Percentiles rank a stretch among this genome's conserved stretches.
phyloP scores from a whole-genome alignment of 2,329 filamentous ascomycete species.

The Teratosphaeria nubilosa region DNA sequence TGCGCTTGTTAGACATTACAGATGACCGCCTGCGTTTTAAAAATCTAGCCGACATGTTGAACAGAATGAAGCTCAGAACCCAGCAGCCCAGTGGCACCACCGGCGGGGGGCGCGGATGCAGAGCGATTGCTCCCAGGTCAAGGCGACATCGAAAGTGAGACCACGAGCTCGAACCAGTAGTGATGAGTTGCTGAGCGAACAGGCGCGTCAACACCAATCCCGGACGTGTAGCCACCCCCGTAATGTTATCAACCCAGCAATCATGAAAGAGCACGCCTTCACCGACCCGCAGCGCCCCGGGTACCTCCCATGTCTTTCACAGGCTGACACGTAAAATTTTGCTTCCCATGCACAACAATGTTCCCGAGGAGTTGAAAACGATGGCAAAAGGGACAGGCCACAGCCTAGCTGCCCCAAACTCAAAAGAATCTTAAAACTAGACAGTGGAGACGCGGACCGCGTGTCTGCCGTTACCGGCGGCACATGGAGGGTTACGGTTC shows the following conservation, averaged over 20 bases:
- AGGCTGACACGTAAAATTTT: not conserved
- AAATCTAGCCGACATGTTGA: conserved; percentile 1
- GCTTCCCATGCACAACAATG: not conserved
- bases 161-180: not conserved
- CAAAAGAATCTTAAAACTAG: not conserved
- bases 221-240: not conserved
- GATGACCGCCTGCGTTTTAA: conserved; percentile 2
- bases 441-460: not conserved
- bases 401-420: not conserved
- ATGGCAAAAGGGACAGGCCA: not conserved
- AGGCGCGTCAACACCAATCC: not conserved
- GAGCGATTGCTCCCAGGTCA: not conserved
- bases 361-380: not conserved
- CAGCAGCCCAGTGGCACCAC: not conserved
- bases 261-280: not conserved
- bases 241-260: not conserved
- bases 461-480: not conserved
- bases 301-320: not conserved
- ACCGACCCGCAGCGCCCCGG: not conserved
- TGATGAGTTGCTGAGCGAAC: not conserved
- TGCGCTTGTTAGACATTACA: not conserved
- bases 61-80: not conserved
- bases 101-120: not conserved
- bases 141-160: not conserved
- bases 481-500: not conserved